These are phyloP conservation scores for Cytospora chrysosperma DNA, from an alignment of 2,329 filamentous ascomycete genomes.

Conservation along the genomic window DNA sequence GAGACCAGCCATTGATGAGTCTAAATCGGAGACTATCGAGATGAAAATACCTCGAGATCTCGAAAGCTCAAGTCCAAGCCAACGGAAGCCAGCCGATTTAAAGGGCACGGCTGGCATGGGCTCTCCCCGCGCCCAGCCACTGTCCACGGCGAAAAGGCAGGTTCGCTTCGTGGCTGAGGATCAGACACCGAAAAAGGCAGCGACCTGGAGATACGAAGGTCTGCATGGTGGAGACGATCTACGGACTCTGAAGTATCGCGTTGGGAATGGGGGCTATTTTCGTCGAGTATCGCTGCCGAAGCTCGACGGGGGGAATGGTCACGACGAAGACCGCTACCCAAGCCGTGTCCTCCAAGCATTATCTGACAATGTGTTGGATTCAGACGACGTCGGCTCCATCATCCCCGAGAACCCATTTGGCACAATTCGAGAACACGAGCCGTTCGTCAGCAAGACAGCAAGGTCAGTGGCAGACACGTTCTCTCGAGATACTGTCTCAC, in stretches of 20 bases:
- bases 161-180: background rate
- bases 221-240: background rate
- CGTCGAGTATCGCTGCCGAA: background rate
- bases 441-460: background rate
- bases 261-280: background rate
- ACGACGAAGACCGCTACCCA: background rate
- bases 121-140: too few species aligned
- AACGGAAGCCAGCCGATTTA: too few species aligned
- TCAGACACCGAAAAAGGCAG: too few species aligned
- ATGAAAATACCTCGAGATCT: too few species aligned
- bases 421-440: background rate
- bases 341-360: background rate
- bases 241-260: background rate
- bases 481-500: background rate
- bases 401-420: background rate
- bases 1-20: background rate
- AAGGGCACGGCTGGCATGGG: too few species aligned
- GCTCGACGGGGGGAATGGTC: background rate
- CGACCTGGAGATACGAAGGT: background rate
- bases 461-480: background rate
- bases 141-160: background rate
- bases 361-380: background rate
- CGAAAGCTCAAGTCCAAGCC: too few species aligned
- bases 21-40: background rate
- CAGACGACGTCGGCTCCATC: background rate